A percentile compares a stretch with the other conserved stretches of the same genome.
These are phyloP conservation scores for Plantago lanceolata DNA, from an alignment of 305 asterid genomes.

Conservation along the genomic window DNA sequence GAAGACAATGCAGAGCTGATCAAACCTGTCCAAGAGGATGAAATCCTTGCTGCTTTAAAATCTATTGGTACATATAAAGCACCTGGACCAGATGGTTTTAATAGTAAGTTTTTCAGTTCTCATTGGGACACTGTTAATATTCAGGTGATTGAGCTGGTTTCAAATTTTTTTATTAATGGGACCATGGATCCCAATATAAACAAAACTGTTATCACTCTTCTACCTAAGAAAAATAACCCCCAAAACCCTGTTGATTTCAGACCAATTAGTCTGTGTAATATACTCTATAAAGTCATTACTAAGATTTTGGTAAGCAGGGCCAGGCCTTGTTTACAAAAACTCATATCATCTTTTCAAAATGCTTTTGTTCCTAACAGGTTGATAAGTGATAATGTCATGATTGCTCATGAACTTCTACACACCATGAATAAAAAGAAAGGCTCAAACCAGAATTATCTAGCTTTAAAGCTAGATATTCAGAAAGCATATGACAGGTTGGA, in stretches of 20 bases:
- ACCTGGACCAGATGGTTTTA: background rate
- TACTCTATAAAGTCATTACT: background rate
- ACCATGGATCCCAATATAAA: background rate
- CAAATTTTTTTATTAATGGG: background rate
- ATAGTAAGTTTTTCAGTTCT: background rate
- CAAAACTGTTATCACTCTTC: background rate
- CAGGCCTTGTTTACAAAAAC: background rate
- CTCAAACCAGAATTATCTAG: background rate
- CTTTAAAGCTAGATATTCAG: background rate
- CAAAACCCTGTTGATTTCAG: background rate
- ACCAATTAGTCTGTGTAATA: background rate
- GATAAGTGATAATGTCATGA: background rate
- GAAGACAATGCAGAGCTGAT: no score
- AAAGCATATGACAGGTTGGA: no score
- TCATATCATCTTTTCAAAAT: background rate
- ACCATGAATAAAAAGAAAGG: background rate
- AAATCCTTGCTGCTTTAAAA: background rate
- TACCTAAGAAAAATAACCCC: background rate
- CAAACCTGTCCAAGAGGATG: no score
- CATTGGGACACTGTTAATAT: background rate
- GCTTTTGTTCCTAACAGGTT: background rate
- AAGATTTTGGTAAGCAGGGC: background rate
- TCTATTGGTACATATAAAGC: background rate
- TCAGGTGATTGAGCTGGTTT: no score
- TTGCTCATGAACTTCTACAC: background rate